phyloP scores from a whole-genome alignment of 2,329 filamentous ascomycete species.

The Beauveria bassiana region DNA sequence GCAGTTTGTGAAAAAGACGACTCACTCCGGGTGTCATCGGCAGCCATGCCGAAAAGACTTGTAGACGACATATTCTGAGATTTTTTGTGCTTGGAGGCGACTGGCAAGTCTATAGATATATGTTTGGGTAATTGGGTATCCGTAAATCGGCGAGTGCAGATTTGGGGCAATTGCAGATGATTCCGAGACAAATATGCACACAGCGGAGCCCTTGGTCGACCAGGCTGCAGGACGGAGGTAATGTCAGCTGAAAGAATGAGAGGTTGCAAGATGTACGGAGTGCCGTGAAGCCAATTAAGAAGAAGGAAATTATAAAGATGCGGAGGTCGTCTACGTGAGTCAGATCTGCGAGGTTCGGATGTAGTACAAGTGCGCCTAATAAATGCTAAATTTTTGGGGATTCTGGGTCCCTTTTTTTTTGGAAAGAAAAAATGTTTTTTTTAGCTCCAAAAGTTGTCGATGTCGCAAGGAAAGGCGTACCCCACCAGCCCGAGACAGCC shows the following conservation, averaged over 20 bases:
- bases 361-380: not conserved
- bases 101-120: slow-evolving; percentile 4
- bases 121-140: not conserved
- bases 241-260: not conserved
- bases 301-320: not conserved
- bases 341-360: slow-evolving; percentile 10
- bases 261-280: not conserved
- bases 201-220: not conserved
- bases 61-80: slow-evolving; percentile 28
- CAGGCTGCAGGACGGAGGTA: not conserved
- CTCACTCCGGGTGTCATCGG: slow-evolving; percentile 39
- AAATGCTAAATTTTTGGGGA: not conserved
- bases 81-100: not conserved
- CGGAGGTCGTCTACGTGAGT: slow-evolving; percentile 6
- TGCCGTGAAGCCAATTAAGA: not conserved
- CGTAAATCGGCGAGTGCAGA: slow-evolving; percentile 8
- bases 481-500: not conserved
- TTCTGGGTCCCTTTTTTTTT: not conserved
- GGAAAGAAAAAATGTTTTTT: not conserved
- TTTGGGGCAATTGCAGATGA: not conserved
- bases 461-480: not conserved
- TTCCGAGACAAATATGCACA: not conserved
- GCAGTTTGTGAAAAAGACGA: slow-evolving; percentile 6
- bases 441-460: not conserved
- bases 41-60: slow-evolving; percentile 32